Percentiles rank a stretch among this genome's conserved stretches.
Conservation (phyloP, 148 eudicot species). For the Spergularia bocconei region DNA sequence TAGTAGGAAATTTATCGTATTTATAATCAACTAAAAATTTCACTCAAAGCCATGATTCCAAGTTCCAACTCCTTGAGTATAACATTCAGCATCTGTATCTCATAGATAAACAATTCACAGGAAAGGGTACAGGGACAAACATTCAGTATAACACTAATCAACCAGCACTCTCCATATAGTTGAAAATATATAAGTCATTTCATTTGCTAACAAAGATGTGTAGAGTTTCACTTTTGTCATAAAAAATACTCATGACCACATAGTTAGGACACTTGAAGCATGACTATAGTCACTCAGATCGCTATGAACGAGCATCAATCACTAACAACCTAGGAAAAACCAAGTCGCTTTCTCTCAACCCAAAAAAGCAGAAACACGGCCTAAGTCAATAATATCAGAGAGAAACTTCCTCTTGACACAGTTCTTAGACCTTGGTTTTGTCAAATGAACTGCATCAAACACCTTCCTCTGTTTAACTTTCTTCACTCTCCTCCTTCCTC, state of each 20-base stretch:
- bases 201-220: background rate
- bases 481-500: background rate
- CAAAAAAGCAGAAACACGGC: background rate
- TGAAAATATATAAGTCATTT: background rate
- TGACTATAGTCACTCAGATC: background rate
- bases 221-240: constrained; percentile 8
- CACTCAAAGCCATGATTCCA: too few relatives aligned
- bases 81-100: too few relatives aligned
- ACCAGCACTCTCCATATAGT: background rate
- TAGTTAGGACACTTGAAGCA: background rate
- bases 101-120: too few relatives aligned
- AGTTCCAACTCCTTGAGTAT: too few relatives aligned
- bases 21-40: too few relatives aligned
- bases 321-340: background rate
- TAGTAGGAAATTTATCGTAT: too few relatives aligned
- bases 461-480: constrained; percentile 18
- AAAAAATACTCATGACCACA: constrained; percentile 5
- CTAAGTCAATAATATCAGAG: background rate
- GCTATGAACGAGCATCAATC: background rate
- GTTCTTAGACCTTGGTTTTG: constrained; percentile 23
- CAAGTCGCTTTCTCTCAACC: too few relatives aligned
- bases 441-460: constrained; percentile 21
- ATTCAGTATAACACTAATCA: too few relatives aligned
- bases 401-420: constrained; percentile 20
- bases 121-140: too few relatives aligned